phyloP scores from a whole-genome alignment of 2,329 filamentous ascomycete species.

The Botrytis squamosa region DNA sequence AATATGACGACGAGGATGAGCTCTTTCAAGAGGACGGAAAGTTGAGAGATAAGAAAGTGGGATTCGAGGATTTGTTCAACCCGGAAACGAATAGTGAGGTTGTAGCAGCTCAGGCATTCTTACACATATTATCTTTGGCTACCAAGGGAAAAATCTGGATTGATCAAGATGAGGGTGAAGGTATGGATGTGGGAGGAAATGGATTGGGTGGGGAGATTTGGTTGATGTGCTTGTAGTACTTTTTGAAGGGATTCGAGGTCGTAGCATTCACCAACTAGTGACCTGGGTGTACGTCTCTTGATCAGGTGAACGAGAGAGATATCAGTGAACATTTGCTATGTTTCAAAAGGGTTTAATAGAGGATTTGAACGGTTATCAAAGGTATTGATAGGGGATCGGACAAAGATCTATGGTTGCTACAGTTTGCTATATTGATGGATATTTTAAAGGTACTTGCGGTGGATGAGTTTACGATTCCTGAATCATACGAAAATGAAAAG shows the following conservation, averaged over 20 bases:
- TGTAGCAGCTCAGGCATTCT: constrained; percentile 72
- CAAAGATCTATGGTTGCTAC: not conserved
- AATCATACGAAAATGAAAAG: not conserved
- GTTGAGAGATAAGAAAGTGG: constrained; percentile 47
- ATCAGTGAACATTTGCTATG: not conserved
- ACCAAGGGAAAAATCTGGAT: constrained; percentile 64
- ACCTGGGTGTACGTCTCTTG: fast-evolving
- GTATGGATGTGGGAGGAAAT: not conserved
- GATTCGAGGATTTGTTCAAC: constrained; percentile 70
- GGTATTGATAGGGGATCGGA: not conserved
- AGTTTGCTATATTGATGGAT: not conserved
- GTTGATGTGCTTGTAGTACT: constrained; percentile 7
- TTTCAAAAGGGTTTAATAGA: not conserved
- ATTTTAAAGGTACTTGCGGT: not conserved
- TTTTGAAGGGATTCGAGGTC: not conserved
- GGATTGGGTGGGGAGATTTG: constrained; percentile 19
- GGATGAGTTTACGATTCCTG: not conserved
- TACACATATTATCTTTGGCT: constrained; percentile 69
- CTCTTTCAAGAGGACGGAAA: constrained; percentile 19
- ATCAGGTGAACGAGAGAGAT: not conserved
- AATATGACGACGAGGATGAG: constrained; percentile 27
- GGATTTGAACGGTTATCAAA: not conserved
- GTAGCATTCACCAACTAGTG: not conserved
- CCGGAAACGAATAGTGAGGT: constrained; percentile 50
- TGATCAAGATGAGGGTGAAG: constrained; percentile 48